Evolutionary conservation across 306 rosid species (phyloP).

Genomic region (Cucumis cinereus): DNA sequence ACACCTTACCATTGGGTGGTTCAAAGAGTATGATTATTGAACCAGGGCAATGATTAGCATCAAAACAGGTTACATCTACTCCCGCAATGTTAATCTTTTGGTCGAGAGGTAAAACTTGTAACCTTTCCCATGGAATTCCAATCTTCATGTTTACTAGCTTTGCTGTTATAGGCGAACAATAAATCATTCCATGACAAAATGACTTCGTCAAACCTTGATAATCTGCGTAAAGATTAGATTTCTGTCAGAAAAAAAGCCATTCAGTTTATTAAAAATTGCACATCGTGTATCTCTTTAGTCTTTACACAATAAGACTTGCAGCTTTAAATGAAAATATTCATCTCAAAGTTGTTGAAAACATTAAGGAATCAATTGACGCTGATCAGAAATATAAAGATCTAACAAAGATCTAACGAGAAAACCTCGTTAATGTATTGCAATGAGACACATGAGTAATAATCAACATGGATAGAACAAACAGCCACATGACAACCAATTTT

Average conservation of each 20-base stretch:
- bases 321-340: neutral
- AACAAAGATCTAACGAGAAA: neutral
- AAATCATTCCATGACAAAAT: slow-evolving; percentile 81
- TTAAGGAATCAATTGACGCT: neutral
- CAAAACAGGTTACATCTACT: slow-evolving; percentile 72
- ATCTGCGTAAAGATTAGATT: slow-evolving; percentile 36
- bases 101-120: slow-evolving; percentile 63
- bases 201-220: slow-evolving; percentile 94
- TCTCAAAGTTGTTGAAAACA: neutral
- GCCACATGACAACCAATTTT: neutral
- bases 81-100: slow-evolving; percentile 61
- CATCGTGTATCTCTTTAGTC: neutral
- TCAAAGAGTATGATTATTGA: slow-evolving; percentile 76
- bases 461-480: neutral
- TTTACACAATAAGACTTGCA: neutral
- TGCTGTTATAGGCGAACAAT: slow-evolving; percentile 79
- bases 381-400: neutral
- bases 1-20: slow-evolving; percentile 85
- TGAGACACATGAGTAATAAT: neutral
- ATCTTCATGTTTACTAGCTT: slow-evolving; percentile 79
- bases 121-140: slow-evolving; percentile 73
- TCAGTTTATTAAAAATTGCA: neutral
- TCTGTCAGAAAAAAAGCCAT: slow-evolving; percentile 8
- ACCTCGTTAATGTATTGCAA: neutral
- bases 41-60: slow-evolving; percentile 98